These are phyloP conservation scores for Fusarium pininemorale DNA, from an alignment of 2,329 filamentous ascomycete genomes.

Conservation along the genomic window DNA sequence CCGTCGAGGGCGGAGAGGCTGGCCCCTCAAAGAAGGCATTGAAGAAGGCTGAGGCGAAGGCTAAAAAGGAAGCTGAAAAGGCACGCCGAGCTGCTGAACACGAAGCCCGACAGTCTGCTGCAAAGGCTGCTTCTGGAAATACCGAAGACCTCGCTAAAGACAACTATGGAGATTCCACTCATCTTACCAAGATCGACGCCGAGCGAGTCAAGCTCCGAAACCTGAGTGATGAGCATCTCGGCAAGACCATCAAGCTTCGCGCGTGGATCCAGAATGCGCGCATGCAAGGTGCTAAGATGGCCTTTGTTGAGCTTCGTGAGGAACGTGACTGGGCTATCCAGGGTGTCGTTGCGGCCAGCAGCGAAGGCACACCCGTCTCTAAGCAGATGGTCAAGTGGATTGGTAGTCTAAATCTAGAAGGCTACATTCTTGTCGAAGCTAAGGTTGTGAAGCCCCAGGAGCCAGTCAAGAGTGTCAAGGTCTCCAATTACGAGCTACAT, in stretches of 20 bases:
- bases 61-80: slow-evolving; percentile 88
- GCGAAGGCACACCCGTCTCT: slow-evolving; percentile 71
- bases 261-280: slow-evolving; percentile 88
- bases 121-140: slow-evolving; percentile 71
- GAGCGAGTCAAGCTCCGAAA: slow-evolving; percentile 68
- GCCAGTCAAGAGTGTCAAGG: slow-evolving; percentile 86
- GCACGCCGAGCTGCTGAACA: slow-evolving; percentile 77
- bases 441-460: slow-evolving; percentile 83
- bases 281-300: slow-evolving; percentile 90
- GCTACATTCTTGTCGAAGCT: slow-evolving; percentile 83
- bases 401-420: slow-evolving; percentile 77
- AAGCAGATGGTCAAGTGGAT: slow-evolving; percentile 97
- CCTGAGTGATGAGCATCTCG: slow-evolving; percentile 71
- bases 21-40: slow-evolving; percentile 69
- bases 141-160: slow-evolving; percentile 76
- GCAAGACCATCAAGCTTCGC: slow-evolving; percentile 78
- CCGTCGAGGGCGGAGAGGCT: slow-evolving; percentile 29
- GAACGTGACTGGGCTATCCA: slow-evolving; percentile 81
- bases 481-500: slow-evolving; percentile 86
- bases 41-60: slow-evolving; percentile 87
- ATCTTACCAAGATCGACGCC: slow-evolving; percentile 65
- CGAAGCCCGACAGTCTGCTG: slow-evolving; percentile 75
- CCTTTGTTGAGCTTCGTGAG: slow-evolving; percentile 85
- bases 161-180: slow-evolving; percentile 79
- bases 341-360: slow-evolving; percentile 76